Conservation (phyloP, 306 rosid species). For the Arachis hypogaea region DNA sequence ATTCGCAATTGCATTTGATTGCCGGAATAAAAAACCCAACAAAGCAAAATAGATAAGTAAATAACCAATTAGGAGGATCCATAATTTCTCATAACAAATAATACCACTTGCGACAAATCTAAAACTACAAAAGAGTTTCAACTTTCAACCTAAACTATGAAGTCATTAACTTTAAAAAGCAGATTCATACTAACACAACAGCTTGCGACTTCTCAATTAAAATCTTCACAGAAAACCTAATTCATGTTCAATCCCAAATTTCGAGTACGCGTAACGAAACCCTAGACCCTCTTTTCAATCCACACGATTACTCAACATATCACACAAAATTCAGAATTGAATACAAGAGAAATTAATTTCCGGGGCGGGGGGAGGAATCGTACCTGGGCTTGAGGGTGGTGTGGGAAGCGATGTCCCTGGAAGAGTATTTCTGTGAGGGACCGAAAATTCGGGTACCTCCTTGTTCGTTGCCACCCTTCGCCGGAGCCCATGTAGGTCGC, state of each 20-base stretch:
- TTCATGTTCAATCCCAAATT: background rate
- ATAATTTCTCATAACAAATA: background rate
- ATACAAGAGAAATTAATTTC: background rate
- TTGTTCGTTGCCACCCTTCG: constrained; percentile 97
- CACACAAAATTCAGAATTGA: background rate
- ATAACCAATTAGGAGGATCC: background rate
- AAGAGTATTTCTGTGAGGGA: constrained; percentile 92
- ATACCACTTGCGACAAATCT: background rate
- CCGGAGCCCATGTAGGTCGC: constrained; percentile 99
- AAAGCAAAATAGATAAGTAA: background rate
- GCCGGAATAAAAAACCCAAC: constrained; percentile 5
- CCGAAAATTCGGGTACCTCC: constrained; percentile 96
- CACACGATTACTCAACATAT: background rate
- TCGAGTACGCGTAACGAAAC: background rate
- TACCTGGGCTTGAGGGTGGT: constrained; percentile 86
- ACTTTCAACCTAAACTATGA: too few relatives aligned
- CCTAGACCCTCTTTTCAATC: background rate
- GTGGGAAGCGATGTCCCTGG: constrained; percentile 89
- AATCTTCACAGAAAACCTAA: background rate
- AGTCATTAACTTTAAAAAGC: too few relatives aligned
- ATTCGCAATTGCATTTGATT: background rate
- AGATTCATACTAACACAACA: background rate
- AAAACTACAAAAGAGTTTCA: background rate
- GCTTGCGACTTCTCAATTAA: background rate
- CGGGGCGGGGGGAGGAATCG: background rate